Conservation (phyloP, 1,284 basidiomycete species). For the Blastosporella zonata region DNA sequence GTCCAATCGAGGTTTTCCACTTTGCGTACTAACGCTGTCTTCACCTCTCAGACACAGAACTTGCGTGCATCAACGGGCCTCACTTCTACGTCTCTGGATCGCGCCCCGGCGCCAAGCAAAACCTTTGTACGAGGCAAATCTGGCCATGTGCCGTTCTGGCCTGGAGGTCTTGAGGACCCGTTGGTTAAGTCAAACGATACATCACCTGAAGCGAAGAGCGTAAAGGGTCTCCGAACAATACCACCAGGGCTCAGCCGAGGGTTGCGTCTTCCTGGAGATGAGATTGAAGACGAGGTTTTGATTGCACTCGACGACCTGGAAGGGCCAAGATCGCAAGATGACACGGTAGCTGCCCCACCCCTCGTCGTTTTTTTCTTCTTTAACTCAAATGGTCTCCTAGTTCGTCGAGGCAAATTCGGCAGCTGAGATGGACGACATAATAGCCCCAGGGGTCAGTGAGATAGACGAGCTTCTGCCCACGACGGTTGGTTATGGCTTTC, state of each 20-base stretch:
- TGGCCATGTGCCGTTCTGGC: conserved; percentile 88
- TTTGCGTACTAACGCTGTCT: not conserved
- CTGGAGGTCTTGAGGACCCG: conserved; percentile 79
- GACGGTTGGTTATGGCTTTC: conserved; percentile 50
- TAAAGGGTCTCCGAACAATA: conserved; percentile 53
- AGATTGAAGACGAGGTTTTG: conserved; percentile 42
- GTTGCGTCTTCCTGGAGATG: conserved; percentile 57
- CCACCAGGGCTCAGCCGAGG: conserved; percentile 68
- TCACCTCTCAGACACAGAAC: conserved; percentile 45
- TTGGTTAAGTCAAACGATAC: conserved; percentile 36
- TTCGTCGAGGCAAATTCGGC: not conserved
- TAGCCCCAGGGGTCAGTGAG: conserved; percentile 37
- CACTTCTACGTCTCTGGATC: conserved; percentile 80
- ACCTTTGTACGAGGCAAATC: conserved; percentile 94
- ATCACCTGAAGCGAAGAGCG: conserved; percentile 27
- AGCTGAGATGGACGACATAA: conserved; percentile 23
- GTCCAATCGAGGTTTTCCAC: not conserved
- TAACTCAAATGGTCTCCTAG: not conserved
- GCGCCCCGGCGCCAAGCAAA: conserved; percentile 73
- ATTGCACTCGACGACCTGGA: conserved; percentile 38
- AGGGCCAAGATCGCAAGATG: not conserved
- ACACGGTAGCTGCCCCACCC: conserved; percentile 8
- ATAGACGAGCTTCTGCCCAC: conserved; percentile 83
- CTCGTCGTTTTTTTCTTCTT: conserved; percentile 2
- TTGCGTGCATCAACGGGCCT: conserved; percentile 54